These are phyloP conservation scores for Populus nigra DNA, from an alignment of 345 rosid species.

Conservation along the genomic window DNA sequence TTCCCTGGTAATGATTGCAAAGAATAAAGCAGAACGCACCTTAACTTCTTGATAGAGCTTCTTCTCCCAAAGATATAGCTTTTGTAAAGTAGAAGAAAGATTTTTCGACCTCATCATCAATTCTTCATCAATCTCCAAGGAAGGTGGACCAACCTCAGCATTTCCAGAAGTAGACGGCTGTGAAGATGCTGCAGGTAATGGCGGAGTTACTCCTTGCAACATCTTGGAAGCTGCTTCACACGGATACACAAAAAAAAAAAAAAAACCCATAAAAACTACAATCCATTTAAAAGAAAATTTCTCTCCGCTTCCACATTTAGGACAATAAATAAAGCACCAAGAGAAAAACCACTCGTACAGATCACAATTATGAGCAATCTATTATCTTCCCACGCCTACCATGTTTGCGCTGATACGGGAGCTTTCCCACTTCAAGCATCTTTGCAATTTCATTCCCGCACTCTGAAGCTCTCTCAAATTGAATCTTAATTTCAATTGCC, in stretches of 20 bases:
- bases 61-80: slow-evolving; percentile 92
- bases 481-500: slow-evolving; percentile 60
- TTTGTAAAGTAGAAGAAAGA: slow-evolving; percentile 86
- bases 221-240: slow-evolving; percentile 53
- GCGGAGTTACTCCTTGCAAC: slow-evolving; percentile 58
- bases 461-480: slow-evolving; percentile 77
- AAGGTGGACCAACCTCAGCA: slow-evolving; percentile 39
- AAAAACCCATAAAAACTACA: background rate
- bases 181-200: slow-evolving; percentile 48
- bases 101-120: slow-evolving; percentile 59
- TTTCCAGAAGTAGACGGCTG: slow-evolving; percentile 58
- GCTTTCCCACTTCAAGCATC: slow-evolving; percentile 87
- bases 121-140: slow-evolving; percentile 64
- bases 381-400: slow-evolving; percentile 40
- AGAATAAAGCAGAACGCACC: slow-evolving; percentile 39
- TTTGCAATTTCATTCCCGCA: slow-evolving; percentile 72
- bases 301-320: background rate
- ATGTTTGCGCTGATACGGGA: slow-evolving; percentile 71
- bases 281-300: background rate
- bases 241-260: slow-evolving; percentile 2
- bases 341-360: background rate
- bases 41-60: slow-evolving; percentile 86
- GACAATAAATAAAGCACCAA: background rate
- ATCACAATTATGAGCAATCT: slow-evolving; percentile 7
- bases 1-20: background rate